Base-by-base conservation (phyloP, 306 rosid species). In the Quercus aquifolioides region DNA sequence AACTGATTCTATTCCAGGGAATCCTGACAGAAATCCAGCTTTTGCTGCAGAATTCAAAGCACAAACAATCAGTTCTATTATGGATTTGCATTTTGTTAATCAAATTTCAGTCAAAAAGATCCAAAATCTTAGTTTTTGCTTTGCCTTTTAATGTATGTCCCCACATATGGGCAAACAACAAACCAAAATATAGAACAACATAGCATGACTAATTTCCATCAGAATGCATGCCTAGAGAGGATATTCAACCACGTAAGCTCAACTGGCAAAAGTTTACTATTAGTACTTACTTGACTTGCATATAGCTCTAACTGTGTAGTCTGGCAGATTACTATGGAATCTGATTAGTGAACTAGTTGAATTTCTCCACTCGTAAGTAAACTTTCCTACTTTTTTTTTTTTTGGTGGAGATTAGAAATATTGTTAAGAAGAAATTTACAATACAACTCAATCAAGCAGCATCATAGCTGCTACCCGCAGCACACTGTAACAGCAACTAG, bases 1-100 rank as follows among this genome's bases (percentile, higher is more conserved):
- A 85, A 92, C 21, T 51, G 99, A 89, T 79, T 94, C 99, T 79
- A 94, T 25, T 76, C 99, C 99, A 4, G 97, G 14, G 26, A 81
- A 88, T 81, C 99, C 99, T 11, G 97, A 94, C 81, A 94, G 86
- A 56, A 94, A 74, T 71, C 99, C 99, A 25, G 97, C 99, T 79
- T 88, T 81, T 43, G 92, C 99, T 92, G 95, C 80, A 82, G 79
- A 60, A 73, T 3, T 19, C 55, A 71, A 28, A 73, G 21, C 30
- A 54, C 3, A 69, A 80, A 59, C 33, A 55, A 33, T 70, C 73
- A 81, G 77, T 31, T 33, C 25, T 46, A 43, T 17, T 12, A 35
- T 23, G 11, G 4, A 30, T 55, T n/a, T 77, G 21, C 19, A 55
- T 52, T 68, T 6, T 30, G 13, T 13, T 9, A 31, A 18, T 67